These are phyloP conservation scores for Peronospora farinosa DNA, from an alignment of 352 stramenopile genomes.

Conservation along the genomic window DNA sequence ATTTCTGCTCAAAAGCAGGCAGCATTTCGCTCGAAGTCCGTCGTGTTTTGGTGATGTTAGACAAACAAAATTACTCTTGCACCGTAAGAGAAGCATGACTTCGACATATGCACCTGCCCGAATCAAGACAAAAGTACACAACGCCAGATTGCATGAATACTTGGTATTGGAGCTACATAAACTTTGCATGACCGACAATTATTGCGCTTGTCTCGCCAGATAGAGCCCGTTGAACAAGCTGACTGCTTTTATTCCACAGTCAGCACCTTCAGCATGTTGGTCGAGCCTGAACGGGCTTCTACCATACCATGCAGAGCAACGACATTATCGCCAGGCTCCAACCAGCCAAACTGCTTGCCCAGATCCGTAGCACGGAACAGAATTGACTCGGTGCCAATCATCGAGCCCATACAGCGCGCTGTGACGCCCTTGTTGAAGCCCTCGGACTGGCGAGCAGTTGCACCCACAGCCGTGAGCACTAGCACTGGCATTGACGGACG, in stretches of 20 bases:
- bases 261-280: conserved; percentile 90
- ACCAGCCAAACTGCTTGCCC: conserved; percentile 83
- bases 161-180: no score
- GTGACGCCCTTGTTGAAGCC: conserved; percentile 64
- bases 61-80: no score
- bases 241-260: conserved; percentile 56
- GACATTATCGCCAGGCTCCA: conserved; percentile 82
- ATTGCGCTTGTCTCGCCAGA: no score
- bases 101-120: no score
- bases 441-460: conserved; percentile 56
- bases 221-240: no score
- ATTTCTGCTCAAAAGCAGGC: no score
- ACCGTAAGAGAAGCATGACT: no score
- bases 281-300: conserved; percentile 82
- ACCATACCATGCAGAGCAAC: conserved; percentile 87
- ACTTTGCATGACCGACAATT: no score
- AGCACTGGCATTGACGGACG: conserved; percentile 61
- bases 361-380: conserved; percentile 83
- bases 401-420: conserved; percentile 69
- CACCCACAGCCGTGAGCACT: conserved; percentile 60
- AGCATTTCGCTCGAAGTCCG: no score
- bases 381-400: conserved; percentile 89
- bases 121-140: no score
- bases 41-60: no score
- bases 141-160: no score